phyloP scores from a whole-genome alignment of 192 early-diverging fungal species.

The Backusella australiensis region DNA sequence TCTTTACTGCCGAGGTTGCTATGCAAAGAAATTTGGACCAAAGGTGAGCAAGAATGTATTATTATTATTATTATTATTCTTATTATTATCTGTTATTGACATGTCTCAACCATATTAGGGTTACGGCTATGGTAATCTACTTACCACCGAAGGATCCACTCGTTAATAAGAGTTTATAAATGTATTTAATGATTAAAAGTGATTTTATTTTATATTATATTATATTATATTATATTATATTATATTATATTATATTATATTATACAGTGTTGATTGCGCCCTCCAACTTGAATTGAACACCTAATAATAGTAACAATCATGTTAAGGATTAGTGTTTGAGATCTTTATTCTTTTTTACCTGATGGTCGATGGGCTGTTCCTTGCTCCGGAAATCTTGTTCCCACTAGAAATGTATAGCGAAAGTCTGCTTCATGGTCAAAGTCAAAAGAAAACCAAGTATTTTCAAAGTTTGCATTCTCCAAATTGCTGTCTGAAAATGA shows the following conservation, averaged over 20 bases:
- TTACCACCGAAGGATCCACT: conserved; percentile 27
- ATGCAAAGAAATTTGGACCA: conserved; percentile 53
- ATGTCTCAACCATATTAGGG: background rate
- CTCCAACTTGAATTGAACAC: conserved; percentile 13
- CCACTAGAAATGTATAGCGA: background rate
- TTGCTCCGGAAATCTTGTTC: background rate
- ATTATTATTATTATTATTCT: background rate
- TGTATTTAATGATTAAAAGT: background rate
- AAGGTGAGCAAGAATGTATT: conserved; percentile 9
- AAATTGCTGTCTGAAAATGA: conserved; percentile 1
- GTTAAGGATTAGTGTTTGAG: background rate
- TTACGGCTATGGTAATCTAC: conserved; percentile 28
- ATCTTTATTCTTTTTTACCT: background rate
- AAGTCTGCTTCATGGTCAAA: conserved; percentile 1
- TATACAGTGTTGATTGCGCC: background rate
- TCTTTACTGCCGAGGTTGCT: conserved; percentile 52
- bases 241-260: background rate
- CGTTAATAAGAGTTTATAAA: conserved; percentile 2
- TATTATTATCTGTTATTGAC: background rate
- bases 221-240: no score
- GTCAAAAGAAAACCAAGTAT: conserved; percentile 4
- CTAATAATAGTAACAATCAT: background rate
- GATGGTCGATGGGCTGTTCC: background rate
- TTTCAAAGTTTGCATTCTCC: conserved; percentile 10
- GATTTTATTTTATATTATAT: no score